Percentiles rank a stretch among this genome's conserved stretches.
Evolutionary conservation across 352 stramenopile species (phyloP).

Genomic region (Phytophthora fragariae): DNA sequence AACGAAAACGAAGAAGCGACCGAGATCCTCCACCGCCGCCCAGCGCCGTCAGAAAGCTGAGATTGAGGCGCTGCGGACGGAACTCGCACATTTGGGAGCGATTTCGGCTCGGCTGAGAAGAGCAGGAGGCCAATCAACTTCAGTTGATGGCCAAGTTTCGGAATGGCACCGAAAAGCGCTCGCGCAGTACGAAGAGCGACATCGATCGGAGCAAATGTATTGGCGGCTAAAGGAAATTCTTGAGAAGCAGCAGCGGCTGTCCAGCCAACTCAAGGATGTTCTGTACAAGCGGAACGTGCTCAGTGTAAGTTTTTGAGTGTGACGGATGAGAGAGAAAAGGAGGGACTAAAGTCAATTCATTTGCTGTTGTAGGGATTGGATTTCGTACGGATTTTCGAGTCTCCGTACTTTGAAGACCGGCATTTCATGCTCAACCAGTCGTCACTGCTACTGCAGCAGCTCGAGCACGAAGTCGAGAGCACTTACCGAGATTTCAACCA

Average conservation of each 20-base stretch:
- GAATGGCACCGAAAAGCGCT: slow-evolving; percentile 16
- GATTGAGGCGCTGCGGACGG: slow-evolving; percentile 18
- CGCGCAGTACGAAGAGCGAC: slow-evolving; percentile 17
- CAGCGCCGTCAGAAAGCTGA: slow-evolving; percentile 31
- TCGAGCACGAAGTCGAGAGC: slow-evolving; percentile 23
- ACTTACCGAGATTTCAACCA: slow-evolving; percentile 19
- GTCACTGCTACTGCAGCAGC: slow-evolving; percentile 16
- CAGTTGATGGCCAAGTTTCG: background rate
- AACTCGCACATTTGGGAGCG: slow-evolving; percentile 9
- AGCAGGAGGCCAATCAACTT: background rate
- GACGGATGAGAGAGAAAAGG: too few species aligned
- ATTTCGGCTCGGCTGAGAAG: slow-evolving; percentile 6
- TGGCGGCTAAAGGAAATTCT: slow-evolving; percentile 13
- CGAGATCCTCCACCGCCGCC: slow-evolving; percentile 25
- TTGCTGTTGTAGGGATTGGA: slow-evolving; percentile 17
- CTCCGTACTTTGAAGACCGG: slow-evolving; percentile 1
- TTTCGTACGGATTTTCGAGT: slow-evolving; percentile 16
- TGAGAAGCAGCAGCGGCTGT: slow-evolving; percentile 1
- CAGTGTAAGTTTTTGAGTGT: slow-evolving; percentile 3
- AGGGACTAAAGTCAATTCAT: background rate
- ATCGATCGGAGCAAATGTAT: slow-evolving; percentile 8
- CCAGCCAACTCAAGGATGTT: background rate
- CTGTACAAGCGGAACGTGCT: slow-evolving; percentile 21
- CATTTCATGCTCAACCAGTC: background rate
- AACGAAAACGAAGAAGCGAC: slow-evolving; percentile 5